These are phyloP conservation scores for Tetrahymena thermophila DNA, from an alignment of 73 alveolate genomes.

Conservation along the genomic window DNA sequence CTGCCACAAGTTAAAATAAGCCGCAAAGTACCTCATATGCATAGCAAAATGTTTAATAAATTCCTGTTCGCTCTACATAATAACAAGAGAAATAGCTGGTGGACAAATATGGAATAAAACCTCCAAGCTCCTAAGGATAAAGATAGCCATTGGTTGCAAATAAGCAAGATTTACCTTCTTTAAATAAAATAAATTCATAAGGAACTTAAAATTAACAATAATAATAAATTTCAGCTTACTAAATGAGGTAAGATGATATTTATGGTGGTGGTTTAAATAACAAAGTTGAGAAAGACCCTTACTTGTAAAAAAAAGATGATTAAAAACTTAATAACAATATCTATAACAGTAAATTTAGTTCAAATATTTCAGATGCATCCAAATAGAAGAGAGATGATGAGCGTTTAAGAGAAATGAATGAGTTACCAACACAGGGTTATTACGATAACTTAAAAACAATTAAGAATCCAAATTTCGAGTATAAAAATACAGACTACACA, in stretches of 20 bases:
- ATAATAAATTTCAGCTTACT: background rate
- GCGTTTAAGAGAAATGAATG: background rate
- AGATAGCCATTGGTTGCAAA: background rate
- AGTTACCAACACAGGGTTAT: background rate
- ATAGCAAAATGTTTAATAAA: background rate
- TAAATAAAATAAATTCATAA: background rate
- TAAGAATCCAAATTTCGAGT: background rate
- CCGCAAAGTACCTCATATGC: background rate
- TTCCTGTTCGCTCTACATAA: background rate
- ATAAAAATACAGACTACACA: background rate
- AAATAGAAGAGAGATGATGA: background rate
- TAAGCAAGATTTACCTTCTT: background rate
- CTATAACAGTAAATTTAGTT: background rate
- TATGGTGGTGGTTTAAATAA: background rate
- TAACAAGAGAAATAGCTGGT: background rate
- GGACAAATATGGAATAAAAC: background rate
- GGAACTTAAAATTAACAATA: background rate
- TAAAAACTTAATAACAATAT: background rate
- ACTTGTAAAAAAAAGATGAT: background rate
- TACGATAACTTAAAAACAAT: background rate
- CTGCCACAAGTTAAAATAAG: background rate
- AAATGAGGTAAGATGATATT: background rate
- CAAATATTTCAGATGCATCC: background rate
- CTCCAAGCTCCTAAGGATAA: background rate
- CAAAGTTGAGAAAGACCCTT: background rate